Evolutionary conservation across 108 stramenopile genomes (phyloP).

Genomic region (Pinguiococcus pyrenoidosus): DNA sequence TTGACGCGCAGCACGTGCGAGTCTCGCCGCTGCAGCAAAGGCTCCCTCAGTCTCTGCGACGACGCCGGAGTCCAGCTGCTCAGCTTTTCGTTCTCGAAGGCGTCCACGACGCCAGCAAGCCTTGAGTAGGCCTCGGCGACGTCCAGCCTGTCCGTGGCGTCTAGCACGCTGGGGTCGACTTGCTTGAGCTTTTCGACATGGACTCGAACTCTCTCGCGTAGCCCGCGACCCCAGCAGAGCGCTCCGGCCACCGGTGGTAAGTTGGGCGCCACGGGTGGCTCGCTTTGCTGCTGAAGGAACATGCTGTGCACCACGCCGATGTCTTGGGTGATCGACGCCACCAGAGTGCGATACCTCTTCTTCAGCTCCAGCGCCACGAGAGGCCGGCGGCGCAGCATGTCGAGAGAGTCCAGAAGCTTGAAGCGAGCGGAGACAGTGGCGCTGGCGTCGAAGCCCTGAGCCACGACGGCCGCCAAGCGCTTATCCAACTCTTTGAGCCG

Average conservation of each 20-base stretch:
- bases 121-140: conserved; percentile 24
- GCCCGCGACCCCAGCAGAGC: conserved; percentile 28
- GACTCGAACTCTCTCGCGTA: conserved; percentile 14
- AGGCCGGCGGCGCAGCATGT: conserved; percentile 11
- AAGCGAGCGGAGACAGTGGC: conserved; percentile 24
- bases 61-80: conserved; percentile 17
- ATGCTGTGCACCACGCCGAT: conserved; percentile 13
- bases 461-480: conserved; percentile 21
- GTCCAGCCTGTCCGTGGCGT: conserved; percentile 26
- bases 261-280: conserved; percentile 23
- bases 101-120: conserved; percentile 19
- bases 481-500: conserved; percentile 26
- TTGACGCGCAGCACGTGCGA: conserved; percentile 27
- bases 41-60: conserved; percentile 28
- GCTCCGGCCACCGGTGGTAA: conserved; percentile 39
- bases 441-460: conserved; percentile 34
- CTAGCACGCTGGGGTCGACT: conserved; percentile 20
- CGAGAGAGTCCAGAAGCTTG: conserved; percentile 31
- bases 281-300: conserved; percentile 7
- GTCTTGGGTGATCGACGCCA: conserved; percentile 11
- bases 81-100: conserved; percentile 23
- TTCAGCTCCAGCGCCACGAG: conserved; percentile 31
- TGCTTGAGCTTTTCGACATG: conserved; percentile 25
- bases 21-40: too few relatives aligned
- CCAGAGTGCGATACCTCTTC: conserved; percentile 15